Percentiles rank a stretch among this genome's conserved stretches.
phyloP scores from a whole-genome alignment of 768 basidiomycete species.

The Brasilioporus rufonigricans region DNA sequence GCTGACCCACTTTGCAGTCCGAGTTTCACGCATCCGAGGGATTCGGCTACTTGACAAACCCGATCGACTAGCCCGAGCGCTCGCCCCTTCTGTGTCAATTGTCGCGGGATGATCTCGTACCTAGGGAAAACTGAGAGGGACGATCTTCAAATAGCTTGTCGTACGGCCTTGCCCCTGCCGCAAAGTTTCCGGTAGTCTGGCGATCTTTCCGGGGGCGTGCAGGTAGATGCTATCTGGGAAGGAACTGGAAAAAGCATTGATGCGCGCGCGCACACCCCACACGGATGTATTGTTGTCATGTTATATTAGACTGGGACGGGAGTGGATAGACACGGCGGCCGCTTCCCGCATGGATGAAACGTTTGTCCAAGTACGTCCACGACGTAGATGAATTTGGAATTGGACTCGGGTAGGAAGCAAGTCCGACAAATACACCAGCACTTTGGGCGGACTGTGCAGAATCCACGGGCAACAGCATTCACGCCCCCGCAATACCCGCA shows the following conservation, averaged over 20 bases:
- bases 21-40: background rate
- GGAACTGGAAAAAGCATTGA: background rate
- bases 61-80: background rate
- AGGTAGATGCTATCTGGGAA: background rate
- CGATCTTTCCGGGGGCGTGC: background rate
- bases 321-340: constrained; percentile 2
- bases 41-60: background rate
- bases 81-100: background rate
- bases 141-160: constrained; percentile 4
- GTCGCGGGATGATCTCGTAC: constrained; percentile 11
- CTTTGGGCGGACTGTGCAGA: background rate
- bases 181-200: constrained; percentile 17
- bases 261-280: background rate
- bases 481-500: constrained; percentile 11
- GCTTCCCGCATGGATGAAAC: constrained; percentile 15
- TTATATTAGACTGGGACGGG: background rate
- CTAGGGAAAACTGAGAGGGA: background rate
- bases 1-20: background rate
- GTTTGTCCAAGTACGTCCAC: background rate
- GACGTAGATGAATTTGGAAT: constrained; percentile 10
- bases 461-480: background rate
- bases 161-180: background rate
- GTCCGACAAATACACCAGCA: background rate
- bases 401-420: background rate
- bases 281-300: background rate